These are phyloP conservation scores for Syzygium jambos DNA, from an alignment of 345 rosid species.

Conservation along the genomic window DNA sequence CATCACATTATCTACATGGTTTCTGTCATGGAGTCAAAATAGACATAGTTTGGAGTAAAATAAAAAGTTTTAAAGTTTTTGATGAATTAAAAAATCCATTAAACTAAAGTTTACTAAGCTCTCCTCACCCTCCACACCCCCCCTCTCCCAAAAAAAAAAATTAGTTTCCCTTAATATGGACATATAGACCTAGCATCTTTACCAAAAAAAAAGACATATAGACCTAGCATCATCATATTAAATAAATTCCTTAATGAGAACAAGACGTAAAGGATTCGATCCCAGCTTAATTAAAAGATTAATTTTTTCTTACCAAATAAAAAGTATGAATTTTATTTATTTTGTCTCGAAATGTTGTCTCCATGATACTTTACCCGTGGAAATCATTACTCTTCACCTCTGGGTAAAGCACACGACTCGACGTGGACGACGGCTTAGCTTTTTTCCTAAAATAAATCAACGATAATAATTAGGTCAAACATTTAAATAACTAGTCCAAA, in stretches of 20 bases:
- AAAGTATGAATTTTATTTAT: neutral
- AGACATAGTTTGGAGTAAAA: neutral
- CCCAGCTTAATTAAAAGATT: neutral
- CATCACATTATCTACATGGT: neutral
- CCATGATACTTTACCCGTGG: neutral
- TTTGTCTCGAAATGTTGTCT: neutral
- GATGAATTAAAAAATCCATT: neutral
- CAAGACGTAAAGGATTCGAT: neutral
- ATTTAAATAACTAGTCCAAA: neutral
- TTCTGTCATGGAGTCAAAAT: neutral
- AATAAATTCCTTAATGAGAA: neutral
- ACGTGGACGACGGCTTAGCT: neutral
- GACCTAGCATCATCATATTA: neutral
- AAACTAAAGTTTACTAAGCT: neutral
- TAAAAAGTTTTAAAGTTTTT: neutral
- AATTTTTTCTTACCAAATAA: neutral
- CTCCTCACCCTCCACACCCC: neutral
- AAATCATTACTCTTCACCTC: neutral
- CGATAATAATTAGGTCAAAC: neutral
- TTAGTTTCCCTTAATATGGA: neutral
- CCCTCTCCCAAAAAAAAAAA: neutral
- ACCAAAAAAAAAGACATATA: neutral
- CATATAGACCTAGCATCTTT: neutral
- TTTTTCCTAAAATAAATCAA: neutral
- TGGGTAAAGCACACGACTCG: neutral